phyloP scores from a whole-genome alignment of 2,329 filamentous ascomycete genomes.

The Fusarium bactridioides region DNA sequence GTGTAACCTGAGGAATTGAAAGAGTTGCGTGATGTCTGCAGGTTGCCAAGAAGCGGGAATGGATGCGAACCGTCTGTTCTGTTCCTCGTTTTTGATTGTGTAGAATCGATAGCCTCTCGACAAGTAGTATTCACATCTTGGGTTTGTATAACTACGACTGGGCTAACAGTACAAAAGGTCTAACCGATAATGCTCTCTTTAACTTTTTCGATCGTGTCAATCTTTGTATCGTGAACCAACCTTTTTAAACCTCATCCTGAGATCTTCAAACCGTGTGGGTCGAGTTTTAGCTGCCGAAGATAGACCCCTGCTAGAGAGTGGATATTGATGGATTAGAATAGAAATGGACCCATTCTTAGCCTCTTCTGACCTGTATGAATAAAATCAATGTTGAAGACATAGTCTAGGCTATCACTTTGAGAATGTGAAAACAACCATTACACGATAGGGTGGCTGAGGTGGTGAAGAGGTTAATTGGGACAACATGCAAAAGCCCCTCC shows the following conservation, averaged over 20 bases:
- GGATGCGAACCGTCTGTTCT: not conserved
- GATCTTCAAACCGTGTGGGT: conserved; percentile 22
- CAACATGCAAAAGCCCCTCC: not conserved
- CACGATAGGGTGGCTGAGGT: not conserved
- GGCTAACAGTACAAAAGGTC: rapidly evolving
- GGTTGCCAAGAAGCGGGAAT: not conserved
- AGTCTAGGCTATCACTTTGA: not conserved
- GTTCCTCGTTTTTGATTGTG: not conserved
- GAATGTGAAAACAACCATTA: not conserved
- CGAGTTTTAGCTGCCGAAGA: conserved; percentile 13
- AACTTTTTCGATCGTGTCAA: not conserved
- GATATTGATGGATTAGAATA: conserved; percentile 7
- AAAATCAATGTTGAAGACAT: not conserved
- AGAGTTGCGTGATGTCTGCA: not conserved
- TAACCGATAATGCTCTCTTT: too few relatives aligned
- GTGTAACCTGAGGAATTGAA: not conserved
- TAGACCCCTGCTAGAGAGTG: conserved; percentile 29
- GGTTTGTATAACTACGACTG: not conserved
- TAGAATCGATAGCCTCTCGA: not conserved
- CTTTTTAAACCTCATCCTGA: conserved; percentile 2
- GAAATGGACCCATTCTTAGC: conserved; percentile 21
- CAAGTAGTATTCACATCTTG: not conserved
- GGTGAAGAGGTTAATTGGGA: not conserved
- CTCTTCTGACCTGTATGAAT: not conserved
- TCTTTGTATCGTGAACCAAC: not conserved